Evolutionary conservation across 345 rosid species (phyloP), one percentile per base, ranked within the genome.

Genomic region (Trapa incisa): DNA sequence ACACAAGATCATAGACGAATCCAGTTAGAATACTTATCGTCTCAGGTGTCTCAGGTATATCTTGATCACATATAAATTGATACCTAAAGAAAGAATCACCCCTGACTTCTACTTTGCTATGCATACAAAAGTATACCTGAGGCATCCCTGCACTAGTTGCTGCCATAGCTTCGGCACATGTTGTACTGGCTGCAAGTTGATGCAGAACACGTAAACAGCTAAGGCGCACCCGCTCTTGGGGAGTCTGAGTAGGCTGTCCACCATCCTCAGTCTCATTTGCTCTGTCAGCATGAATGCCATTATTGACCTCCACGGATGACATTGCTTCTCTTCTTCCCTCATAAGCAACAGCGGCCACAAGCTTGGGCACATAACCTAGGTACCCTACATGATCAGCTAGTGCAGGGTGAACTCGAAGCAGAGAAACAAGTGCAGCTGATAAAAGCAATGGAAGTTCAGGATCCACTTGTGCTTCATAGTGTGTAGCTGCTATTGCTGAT

Each of bases 151-250:
- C 91, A 78, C 97, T 91, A 65, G 99, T 94, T 65, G 99, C 95
- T 54, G 99, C 99, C 99, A 94, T 94, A 70, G 97, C 99, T 85
- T 94, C 99, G 6, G 96, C 99, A 78, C 99, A 94, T 61, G 80
- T 81, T 4, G 91, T 91, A 79, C 99, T 94, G 43, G 99, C 86
- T 36, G 97, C 99, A 75, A 94, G 99, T 80, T 94, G 99, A 82
- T 94, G 99, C 32, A 94, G 78, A 68, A 91, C 96, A 69, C 99
- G 95, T 82, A 94, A 82, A 72, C 99, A 94, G 76, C 99, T 94
- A 64, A 94, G 96, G 65, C 97, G 99, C 56, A 94, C 99, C 65
- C 89, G 95, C 72, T 94, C 97, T 73, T 87, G 99, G 61, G 86
- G 99, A 69, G 97, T 89, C 84, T 86, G 99, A 15, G 76, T 73